A percentile compares a stretch with the other conserved stretches of the same genome.
Conservation (phyloP, 1,284 basidiomycete species). For the Erythrobasidium hasegawianum region DNA sequence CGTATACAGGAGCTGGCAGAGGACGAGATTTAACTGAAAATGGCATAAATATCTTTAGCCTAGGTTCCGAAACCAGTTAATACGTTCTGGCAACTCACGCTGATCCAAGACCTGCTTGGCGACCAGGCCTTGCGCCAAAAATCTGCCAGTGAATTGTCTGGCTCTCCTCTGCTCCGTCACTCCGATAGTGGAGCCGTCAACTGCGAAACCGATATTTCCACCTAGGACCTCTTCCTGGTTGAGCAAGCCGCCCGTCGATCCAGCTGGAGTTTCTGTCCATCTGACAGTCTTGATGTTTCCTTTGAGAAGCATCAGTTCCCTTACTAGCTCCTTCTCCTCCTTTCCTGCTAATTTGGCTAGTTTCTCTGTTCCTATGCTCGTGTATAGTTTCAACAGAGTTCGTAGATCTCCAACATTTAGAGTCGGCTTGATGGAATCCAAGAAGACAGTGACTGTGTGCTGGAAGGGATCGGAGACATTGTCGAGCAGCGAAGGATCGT, state of each 20-base stretch:
- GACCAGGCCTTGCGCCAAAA: slow-evolving; percentile 23
- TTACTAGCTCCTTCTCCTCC: slow-evolving; percentile 89
- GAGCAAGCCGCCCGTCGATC: slow-evolving; percentile 31
- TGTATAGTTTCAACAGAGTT: slow-evolving; percentile 92
- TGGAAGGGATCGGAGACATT: slow-evolving; percentile 65
- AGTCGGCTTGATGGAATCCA: slow-evolving; percentile 71
- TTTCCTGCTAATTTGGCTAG: slow-evolving; percentile 78
- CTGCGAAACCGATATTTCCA: slow-evolving; percentile 28
- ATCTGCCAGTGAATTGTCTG: slow-evolving; percentile 29
- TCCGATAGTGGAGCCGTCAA: slow-evolving; percentile 16
- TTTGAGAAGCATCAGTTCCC: slow-evolving; percentile 97
- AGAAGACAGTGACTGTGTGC: slow-evolving; percentile 78
- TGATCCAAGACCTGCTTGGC: slow-evolving; percentile 29
- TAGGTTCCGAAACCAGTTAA: background rate
- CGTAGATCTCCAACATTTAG: slow-evolving; percentile 76
- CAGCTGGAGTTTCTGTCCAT: slow-evolving; percentile 57
- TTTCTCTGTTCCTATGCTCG: slow-evolving; percentile 85
- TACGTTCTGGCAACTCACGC: slow-evolving; percentile 5
- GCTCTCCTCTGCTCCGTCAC: slow-evolving; percentile 29
- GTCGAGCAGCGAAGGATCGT: slow-evolving; percentile 67
- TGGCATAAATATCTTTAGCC: background rate
- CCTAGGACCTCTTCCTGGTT: slow-evolving; percentile 26
- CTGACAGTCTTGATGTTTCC: slow-evolving; percentile 62
- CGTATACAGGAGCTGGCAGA: background rate
- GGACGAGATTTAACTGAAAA: background rate